A percentile compares a stretch with the other conserved stretches of the same genome.
Evolutionary conservation across 768 basidiomycete species (phyloP).

Genomic region (Tephrocybe sp.): DNA sequence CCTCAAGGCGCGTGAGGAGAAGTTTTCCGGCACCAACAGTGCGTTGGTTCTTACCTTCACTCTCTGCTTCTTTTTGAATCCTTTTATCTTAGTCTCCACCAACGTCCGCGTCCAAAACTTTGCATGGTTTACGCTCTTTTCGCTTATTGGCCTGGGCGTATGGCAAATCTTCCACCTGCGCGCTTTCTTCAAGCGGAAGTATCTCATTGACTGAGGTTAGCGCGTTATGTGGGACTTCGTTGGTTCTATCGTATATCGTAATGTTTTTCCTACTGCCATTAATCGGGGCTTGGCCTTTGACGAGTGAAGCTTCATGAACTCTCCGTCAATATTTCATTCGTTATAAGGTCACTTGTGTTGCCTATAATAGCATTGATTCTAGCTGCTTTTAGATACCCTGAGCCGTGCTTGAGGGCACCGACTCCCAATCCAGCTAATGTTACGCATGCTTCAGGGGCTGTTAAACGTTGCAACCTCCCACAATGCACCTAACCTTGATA

Average conservation of each 20-base stretch:
- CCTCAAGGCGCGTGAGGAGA: conserved; percentile 85
- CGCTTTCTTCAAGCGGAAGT: conserved; percentile 94
- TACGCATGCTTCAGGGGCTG: too few species aligned
- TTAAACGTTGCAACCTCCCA: too few species aligned
- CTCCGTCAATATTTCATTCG: background rate
- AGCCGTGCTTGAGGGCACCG: too few species aligned
- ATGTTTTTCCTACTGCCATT: background rate
- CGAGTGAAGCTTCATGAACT: background rate
- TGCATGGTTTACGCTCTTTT: conserved; percentile 82
- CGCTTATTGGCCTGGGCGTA: conserved; percentile 75
- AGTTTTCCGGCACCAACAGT: conserved; percentile 90
- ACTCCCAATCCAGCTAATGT: too few species aligned
- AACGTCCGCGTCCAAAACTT: conserved; percentile 91
- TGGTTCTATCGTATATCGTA: conserved; percentile 1
- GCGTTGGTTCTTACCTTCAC: conserved; percentile 27
- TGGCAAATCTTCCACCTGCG: conserved; percentile 97
- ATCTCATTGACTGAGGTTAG: conserved; percentile 73
- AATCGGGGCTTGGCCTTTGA: conserved; percentile 7
- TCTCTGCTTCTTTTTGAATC: background rate
- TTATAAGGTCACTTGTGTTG: too few species aligned
- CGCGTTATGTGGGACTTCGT: background rate
- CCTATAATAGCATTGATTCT: too few species aligned
- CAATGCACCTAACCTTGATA: too few species aligned
- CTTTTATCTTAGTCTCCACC: conserved; percentile 69
- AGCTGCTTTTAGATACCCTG: too few species aligned